These are phyloP conservation scores for Calendula officinalis DNA, from an alignment of 129 eudicot genomes.

Conservation along the genomic window DNA sequence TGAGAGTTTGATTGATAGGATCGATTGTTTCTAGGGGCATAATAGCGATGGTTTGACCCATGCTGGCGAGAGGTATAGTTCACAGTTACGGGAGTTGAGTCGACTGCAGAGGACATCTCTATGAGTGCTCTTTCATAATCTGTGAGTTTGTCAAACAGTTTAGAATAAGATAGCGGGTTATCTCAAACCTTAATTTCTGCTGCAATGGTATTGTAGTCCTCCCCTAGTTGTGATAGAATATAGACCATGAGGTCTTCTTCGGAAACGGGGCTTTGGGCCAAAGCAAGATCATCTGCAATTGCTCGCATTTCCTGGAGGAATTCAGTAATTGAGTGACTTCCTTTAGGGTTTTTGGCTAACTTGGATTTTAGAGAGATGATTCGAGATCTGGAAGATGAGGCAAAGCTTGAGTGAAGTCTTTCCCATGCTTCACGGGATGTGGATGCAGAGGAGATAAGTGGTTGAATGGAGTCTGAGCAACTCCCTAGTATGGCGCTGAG, in stretches of 20 bases:
- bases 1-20: background rate
- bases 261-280: background rate
- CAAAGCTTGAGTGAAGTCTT: background rate
- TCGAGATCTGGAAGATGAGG: background rate
- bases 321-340: background rate
- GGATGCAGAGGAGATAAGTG: background rate
- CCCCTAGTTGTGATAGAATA: background rate
- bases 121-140: background rate
- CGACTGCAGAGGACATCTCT: background rate
- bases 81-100: background rate
- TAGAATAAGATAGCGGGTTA: background rate
- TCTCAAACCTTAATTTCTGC: background rate
- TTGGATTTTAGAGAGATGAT: too few species aligned
- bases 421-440: background rate
- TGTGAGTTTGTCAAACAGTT: background rate
- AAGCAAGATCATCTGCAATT: slow-evolving; percentile 1
- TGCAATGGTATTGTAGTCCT: background rate
- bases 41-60: background rate
- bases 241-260: background rate
- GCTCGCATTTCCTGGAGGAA: background rate
- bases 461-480: background rate
- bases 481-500: background rate
- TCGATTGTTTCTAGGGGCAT: background rate
- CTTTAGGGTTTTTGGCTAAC: background rate
- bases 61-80: background rate